Base-by-base conservation (phyloP, 2,329 filamentous ascomycete genomes). In the Diaporthe sp. region DNA sequence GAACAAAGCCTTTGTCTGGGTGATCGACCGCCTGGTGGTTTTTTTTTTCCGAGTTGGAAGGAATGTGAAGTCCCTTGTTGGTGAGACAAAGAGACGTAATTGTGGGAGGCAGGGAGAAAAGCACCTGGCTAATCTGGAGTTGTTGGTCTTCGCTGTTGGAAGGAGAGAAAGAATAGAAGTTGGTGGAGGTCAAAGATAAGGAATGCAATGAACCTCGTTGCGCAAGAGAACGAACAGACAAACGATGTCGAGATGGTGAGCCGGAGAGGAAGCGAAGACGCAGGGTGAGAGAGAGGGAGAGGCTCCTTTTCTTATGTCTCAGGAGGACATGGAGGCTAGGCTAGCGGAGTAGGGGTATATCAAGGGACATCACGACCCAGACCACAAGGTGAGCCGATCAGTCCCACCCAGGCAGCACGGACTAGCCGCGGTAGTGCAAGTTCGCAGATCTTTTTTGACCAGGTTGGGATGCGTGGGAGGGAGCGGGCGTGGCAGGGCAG, bases 191-290 rank as follows among this genome's bases (percentile, higher is more conserved):
- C 64, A 68, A 54, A 68, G 64, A 54, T 68, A 68, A 68, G 64
- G 64, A 68, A 68, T 68, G 64, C 42, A 45, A 60, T 70, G 67
- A 70, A 70, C 68, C 64, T 68, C 64, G 64, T 54, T 68, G 64
- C 45, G 64, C 12, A 54, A 68, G 47, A 68, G 64, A 54, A 40
- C 13, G 64, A 68, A 54, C 64, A 68, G 64, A 68, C 64, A 54
- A 33, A 22, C 22, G 64, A 54, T 68, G 64, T 68, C 64, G 64
- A 68, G 64, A 68, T 54, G 64, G 15, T 68, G 64, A 68, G n/a
- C 64, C 64, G 25, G 45, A 28, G 33, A 12, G 17, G 22, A 54
- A 30, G 22, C n/a, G 13, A 22, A 19, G 13, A 12, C 1, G 0
- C 15, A 33, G 12, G n/a, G 6, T 13, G 13, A 38, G 10, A 40